Percentiles rank a stretch among this genome's conserved stretches.
These are phyloP conservation scores for Trichopus zeylanicus DNA, from an alignment of 116 monocot species.

Conservation along the genomic window DNA sequence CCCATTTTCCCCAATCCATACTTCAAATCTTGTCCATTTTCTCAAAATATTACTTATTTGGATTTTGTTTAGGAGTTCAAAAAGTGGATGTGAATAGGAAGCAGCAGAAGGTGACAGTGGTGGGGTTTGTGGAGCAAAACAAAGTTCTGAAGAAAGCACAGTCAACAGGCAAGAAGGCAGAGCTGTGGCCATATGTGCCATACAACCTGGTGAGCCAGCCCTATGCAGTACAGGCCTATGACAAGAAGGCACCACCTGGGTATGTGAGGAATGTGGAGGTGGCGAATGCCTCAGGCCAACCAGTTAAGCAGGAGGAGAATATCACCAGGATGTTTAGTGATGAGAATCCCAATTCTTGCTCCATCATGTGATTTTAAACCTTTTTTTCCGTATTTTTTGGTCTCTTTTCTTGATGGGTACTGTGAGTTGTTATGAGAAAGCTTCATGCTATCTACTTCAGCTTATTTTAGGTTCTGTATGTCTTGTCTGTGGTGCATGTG, in stretches of 20 bases:
- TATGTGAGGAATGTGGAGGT: constrained; percentile 51
- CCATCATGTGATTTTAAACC: constrained; percentile 74
- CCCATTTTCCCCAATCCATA: not conserved
- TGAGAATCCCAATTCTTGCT: constrained; percentile 90
- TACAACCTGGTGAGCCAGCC: constrained; percentile 42
- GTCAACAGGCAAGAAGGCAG: constrained; percentile 51
- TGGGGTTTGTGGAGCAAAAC: constrained; percentile 51
- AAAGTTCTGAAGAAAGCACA: constrained; percentile 55
- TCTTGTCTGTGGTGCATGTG: no score
- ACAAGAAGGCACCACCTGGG: constrained; percentile 74
- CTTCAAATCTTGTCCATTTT: not conserved
- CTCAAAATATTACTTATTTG: not conserved
- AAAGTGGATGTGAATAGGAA: constrained; percentile 44
- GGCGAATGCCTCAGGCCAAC: constrained; percentile 14
- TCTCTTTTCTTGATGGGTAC: no score
- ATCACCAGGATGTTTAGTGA: constrained; percentile 68
- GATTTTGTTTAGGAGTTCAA: constrained; percentile 28
- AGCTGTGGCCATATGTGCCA: constrained; percentile 70
- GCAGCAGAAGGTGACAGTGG: constrained; percentile 52
- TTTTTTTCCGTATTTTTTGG: not conserved
- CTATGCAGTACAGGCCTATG: constrained; percentile 42
- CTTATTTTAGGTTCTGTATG: not conserved
- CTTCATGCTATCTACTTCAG: not conserved
- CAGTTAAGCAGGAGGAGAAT: constrained; percentile 36
- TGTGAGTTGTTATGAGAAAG: not conserved